Percentiles rank a stretch among this genome's conserved stretches.
These are phyloP conservation scores for Olyra latifolia DNA, from an alignment of 176 grass and related monocot genomes.

Conservation along the genomic window DNA sequence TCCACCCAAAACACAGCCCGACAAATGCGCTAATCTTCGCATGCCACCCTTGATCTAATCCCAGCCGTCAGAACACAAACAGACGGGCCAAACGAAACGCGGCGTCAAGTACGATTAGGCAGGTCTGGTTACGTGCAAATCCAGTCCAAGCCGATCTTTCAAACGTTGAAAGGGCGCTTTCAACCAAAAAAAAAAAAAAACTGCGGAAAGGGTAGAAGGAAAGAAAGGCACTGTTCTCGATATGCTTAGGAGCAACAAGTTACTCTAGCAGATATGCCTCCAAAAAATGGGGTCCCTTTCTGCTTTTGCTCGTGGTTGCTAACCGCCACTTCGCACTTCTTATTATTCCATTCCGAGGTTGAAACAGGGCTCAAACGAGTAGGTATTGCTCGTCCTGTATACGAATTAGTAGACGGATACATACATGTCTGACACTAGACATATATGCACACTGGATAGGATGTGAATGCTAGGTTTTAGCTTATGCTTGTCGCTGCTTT, in stretches of 20 bases:
- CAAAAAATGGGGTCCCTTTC: neutral
- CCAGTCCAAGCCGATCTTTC: neutral
- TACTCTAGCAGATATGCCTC: neutral
- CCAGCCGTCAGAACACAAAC: neutral
- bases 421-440: too few relatives aligned
- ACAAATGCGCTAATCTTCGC: neutral
- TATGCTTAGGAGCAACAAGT: neutral
- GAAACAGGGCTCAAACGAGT: neutral
- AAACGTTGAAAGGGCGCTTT: neutral
- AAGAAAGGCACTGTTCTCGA: neutral
- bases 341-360: neutral
- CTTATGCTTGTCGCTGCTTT: too few relatives aligned
- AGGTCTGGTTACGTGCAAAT: neutral
- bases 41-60: neutral
- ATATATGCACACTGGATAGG: too few relatives aligned
- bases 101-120: neutral
- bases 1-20: neutral
- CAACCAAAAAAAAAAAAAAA: too few relatives aligned
- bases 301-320: neutral
- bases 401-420: too few relatives aligned
- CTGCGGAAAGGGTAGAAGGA: neutral
- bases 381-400: too few relatives aligned
- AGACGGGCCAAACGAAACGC: neutral
- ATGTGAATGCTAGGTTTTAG: too few relatives aligned
- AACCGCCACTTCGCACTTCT: neutral